Evolutionary conservation across 2,329 filamentous ascomycete species (phyloP).

Genomic region (Bimuria novae-zelandiae): DNA sequence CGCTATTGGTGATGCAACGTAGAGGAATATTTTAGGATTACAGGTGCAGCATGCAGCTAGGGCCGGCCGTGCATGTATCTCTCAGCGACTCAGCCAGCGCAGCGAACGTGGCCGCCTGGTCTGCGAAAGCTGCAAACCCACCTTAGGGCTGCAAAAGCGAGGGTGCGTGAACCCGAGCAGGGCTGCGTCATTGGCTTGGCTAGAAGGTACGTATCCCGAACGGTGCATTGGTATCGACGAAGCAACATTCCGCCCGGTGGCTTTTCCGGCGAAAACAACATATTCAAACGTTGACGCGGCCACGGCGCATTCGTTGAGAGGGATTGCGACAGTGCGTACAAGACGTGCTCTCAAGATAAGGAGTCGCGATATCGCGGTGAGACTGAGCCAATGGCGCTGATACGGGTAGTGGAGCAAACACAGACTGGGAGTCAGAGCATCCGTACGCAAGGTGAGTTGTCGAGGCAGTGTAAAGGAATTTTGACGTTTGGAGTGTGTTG

Average conservation of each 20-base stretch:
- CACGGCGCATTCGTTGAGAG: slow-evolving; percentile 1
- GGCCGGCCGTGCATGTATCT: slow-evolving; percentile 28
- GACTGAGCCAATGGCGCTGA: slow-evolving; percentile 17
- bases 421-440: slow-evolving; percentile 34
- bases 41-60: slow-evolving; percentile 38
- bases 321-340: slow-evolving; percentile 1
- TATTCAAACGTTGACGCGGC: slow-evolving; percentile 3
- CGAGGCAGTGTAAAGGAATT: slow-evolving; percentile 30
- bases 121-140: slow-evolving; percentile 26
- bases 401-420: slow-evolving; percentile 34
- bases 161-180: slow-evolving; percentile 30
- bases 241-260: not conserved
- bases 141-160: slow-evolving; percentile 30
- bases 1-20: slow-evolving; percentile 25
- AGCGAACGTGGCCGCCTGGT: slow-evolving; percentile 39
- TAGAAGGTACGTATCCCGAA: not conserved
- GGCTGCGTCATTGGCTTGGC: slow-evolving; percentile 30
- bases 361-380: slow-evolving; percentile 7
- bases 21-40: slow-evolving; percentile 34
- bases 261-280: not conserved
- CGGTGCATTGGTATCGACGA: not conserved
- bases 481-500: slow-evolving; percentile 31
- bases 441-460: slow-evolving; percentile 45
- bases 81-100: slow-evolving; percentile 32
- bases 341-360: slow-evolving; percentile 3